These are phyloP conservation scores for Vitis amurensis DNA, from an alignment of 164 flowering plant genomes.

Conservation along the genomic window DNA sequence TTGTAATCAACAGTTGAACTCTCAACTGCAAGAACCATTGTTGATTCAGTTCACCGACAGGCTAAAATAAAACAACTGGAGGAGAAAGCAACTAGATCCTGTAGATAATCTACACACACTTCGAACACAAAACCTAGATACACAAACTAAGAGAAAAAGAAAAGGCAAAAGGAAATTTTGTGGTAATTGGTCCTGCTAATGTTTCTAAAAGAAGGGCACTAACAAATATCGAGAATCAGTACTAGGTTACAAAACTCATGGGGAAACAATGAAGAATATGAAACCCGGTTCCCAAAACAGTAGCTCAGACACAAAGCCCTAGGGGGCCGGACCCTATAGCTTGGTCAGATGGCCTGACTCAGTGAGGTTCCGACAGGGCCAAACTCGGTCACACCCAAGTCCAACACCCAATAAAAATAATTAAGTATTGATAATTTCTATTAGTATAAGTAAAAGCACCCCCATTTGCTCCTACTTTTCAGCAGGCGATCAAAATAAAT, in stretches of 20 bases:
- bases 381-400: not conserved
- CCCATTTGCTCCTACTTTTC: not conserved
- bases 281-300: not conserved
- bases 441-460: not conserved
- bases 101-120: too few relatives aligned
- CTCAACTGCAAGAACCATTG: too few relatives aligned
- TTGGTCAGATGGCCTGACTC: too few relatives aligned
- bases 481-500: not conserved
- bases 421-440: not conserved
- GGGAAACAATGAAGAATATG: too few relatives aligned
- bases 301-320: constrained; percentile 15
- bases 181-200: too few relatives aligned
- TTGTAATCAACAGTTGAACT: too few relatives aligned
- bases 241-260: constrained; percentile 5
- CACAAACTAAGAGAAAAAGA: too few relatives aligned
- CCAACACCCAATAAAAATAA: not conserved
- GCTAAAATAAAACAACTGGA: too few relatives aligned
- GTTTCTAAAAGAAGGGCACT: not conserved
- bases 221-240: not conserved
- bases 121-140: too few relatives aligned
- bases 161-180: too few relatives aligned
- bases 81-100: too few relatives aligned
- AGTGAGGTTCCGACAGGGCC: not conserved
- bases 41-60: too few relatives aligned
- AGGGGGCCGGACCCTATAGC: not conserved